A percentile compares a stretch with the other conserved stretches of the same genome.
Conservation (phyloP, 495 filamentous ascomycete species). For the Cetradonia linearis region DNA sequence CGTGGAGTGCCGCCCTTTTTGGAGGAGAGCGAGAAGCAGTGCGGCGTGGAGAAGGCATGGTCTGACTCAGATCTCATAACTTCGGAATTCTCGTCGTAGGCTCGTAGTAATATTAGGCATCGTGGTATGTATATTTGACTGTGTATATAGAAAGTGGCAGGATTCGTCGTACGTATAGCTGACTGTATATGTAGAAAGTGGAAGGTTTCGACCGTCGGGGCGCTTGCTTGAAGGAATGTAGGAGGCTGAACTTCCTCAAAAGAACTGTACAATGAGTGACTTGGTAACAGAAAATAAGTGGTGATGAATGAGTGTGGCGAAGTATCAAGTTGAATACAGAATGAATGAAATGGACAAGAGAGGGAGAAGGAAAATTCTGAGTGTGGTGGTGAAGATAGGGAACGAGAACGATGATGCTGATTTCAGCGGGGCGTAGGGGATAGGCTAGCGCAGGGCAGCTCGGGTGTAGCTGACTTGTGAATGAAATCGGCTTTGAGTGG, state of each 20-base stretch:
- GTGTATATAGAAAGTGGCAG: neutral
- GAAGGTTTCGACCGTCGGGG: neutral
- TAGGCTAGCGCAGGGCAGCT: conserved; percentile 6
- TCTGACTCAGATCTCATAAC: conserved; percentile 19
- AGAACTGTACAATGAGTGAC: conserved; percentile 23
- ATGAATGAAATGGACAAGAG: conserved; percentile 14
- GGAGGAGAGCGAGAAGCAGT: conserved; percentile 24
- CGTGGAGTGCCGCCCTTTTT: conserved; percentile 39
- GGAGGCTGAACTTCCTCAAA: conserved; percentile 3
- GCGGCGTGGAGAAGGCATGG: conserved; percentile 27
- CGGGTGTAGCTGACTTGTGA: neutral
- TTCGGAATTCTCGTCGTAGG: conserved; percentile 1
- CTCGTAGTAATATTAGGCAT: neutral
- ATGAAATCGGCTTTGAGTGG: neutral
- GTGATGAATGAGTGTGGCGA: conserved; percentile 31
- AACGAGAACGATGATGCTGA: conserved; percentile 18
- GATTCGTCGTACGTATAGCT: neutral
- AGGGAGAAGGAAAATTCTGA: conserved; percentile 22
- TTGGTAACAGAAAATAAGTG: conserved; percentile 23
- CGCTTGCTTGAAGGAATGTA: conserved; percentile 2
- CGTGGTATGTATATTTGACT: neutral
- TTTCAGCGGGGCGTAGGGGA: conserved; percentile 16
- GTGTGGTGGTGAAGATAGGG: conserved; percentile 13
- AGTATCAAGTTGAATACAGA: conserved; percentile 17
- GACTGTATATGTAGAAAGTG: neutral